Base-by-base conservation (phyloP, 2,329 filamentous ascomycete species). In the Rhinocladiella mackenziei region DNA sequence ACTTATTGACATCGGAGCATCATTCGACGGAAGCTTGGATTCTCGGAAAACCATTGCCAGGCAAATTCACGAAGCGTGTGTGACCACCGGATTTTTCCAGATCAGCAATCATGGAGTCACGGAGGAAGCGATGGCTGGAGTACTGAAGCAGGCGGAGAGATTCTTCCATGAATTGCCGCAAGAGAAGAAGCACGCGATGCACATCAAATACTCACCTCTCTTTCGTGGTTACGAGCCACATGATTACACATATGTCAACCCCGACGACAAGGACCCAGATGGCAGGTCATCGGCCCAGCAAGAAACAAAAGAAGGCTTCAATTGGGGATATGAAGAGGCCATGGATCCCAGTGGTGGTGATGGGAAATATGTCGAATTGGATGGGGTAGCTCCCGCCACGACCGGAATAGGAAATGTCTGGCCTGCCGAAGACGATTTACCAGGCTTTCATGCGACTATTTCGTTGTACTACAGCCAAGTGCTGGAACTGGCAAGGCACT, bases 61-160 rank as follows among this genome's bases (percentile, higher is more conserved):
- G 0, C 61, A 69, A 38, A 62, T 74, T 26, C 63, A 69, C 7
- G 54, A 63, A 25, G 69, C 69, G 36, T 74, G 71, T 48, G 58
- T 67, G 14, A 68, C 62, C 54, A 74, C 64, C 13, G 74, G 75
- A 3, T 78, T 78, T 60, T 77, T 78, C 60, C 73, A 76, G 53
- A 69, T 79, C 45, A 64, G 65, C 10, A 70, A 71, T n/a, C 74
- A 78, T 53, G 62, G 66, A 6, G 65, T 78, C 5, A 58, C 68
- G 1, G 44, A 61, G 2, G 45, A 55, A 3, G 58, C 72, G 10
- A 73, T 71, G 50, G 51, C 64, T 7, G 57, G 58, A 1, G 64
- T 71, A 2, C 62, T 77, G 43, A 52, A 65, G 14, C 63, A 67
- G 4, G 64, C 68, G 10, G 62, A 67, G 50, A 62, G 62, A 6